These are phyloP conservation scores for Cadophora sp. DNA, from an alignment of 2,329 filamentous ascomycete genomes.

Conservation along the genomic window DNA sequence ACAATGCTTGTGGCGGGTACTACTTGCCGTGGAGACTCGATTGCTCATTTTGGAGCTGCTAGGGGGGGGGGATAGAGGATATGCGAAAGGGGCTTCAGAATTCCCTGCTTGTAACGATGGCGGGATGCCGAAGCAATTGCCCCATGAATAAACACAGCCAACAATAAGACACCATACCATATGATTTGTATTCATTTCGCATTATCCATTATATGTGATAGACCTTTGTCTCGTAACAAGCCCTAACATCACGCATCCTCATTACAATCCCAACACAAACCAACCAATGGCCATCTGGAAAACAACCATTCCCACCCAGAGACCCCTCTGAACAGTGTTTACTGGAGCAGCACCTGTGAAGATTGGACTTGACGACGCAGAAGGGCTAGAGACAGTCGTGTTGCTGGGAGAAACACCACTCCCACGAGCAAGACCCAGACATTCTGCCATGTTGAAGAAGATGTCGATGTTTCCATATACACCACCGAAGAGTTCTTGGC, in stretches of 20 bases:
- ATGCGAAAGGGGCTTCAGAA: too few relatives aligned
- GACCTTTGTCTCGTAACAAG: too few relatives aligned
- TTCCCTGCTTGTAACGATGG: too few relatives aligned
- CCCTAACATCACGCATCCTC: neutral
- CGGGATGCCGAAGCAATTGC: too few relatives aligned
- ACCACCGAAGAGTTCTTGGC: constrained; percentile 77
- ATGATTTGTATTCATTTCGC: too few relatives aligned
- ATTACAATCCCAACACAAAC: constrained; percentile 22
- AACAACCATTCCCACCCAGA: constrained; percentile 34
- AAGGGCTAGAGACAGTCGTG: constrained; percentile 9
- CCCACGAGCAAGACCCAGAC: constrained; percentile 37
- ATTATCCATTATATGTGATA: too few relatives aligned
- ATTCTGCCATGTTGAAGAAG: constrained; percentile 69
- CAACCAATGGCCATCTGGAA: constrained; percentile 36
- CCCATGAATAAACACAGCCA: too few relatives aligned
- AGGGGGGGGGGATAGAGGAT: too few relatives aligned
- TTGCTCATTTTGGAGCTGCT: too few relatives aligned
- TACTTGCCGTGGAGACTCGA: too few relatives aligned
- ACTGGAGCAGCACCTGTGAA: constrained; percentile 24
- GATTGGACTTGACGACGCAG: constrained; percentile 1
- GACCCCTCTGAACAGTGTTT: constrained; percentile 29
- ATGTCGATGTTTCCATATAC: constrained; percentile 75
- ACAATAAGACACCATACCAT: too few relatives aligned
- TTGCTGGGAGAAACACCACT: constrained; percentile 28
- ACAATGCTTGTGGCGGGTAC: too few relatives aligned